Conservation (phyloP, 192 early-diverging fungal genomes). For the Coemansia sp. region DNA sequence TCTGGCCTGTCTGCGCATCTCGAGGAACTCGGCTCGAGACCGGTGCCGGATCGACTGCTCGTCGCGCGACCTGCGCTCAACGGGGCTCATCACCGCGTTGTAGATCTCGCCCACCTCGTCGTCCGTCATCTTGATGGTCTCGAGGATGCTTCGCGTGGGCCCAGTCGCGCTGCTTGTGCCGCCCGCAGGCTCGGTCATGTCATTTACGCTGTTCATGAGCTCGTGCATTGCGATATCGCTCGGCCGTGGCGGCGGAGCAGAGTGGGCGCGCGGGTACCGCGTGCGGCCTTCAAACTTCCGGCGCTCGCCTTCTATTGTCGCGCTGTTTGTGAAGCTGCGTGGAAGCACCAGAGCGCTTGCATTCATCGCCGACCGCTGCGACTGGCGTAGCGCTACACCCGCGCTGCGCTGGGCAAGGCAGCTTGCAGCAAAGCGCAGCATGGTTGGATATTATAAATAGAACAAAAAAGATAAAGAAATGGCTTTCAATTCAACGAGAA, state of each 20-base stretch:
- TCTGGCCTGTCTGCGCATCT: slow-evolving; percentile 17
- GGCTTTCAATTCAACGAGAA: background rate
- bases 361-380: background rate
- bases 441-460: slow-evolving; percentile 4
- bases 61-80: slow-evolving; percentile 23
- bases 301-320: slow-evolving; percentile 4
- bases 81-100: slow-evolving; percentile 36
- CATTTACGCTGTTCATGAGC: slow-evolving; percentile 12
- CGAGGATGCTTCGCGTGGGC: slow-evolving; percentile 11
- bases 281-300: slow-evolving; percentile 26
- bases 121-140: slow-evolving; percentile 34
- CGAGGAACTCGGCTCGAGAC: slow-evolving; percentile 28
- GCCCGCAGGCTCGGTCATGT: background rate
- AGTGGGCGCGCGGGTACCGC: slow-evolving; percentile 37
- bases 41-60: slow-evolving; percentile 44
- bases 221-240: slow-evolving; percentile 16
- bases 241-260: slow-evolving; percentile 17
- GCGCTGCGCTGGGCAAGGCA: slow-evolving; percentile 5
- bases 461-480: background rate
- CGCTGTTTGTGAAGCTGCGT: background rate
- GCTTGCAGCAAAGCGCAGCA: slow-evolving; percentile 24
- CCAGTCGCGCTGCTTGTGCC: no score
- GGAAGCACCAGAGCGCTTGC: background rate
- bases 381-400: background rate
- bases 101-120: slow-evolving; percentile 44